Percentiles rank a stretch among this genome's conserved stretches.
These are phyloP conservation scores for Aspergillus haitiensis DNA, from an alignment of 495 filamentous ascomycete species.

Conservation along the genomic window DNA sequence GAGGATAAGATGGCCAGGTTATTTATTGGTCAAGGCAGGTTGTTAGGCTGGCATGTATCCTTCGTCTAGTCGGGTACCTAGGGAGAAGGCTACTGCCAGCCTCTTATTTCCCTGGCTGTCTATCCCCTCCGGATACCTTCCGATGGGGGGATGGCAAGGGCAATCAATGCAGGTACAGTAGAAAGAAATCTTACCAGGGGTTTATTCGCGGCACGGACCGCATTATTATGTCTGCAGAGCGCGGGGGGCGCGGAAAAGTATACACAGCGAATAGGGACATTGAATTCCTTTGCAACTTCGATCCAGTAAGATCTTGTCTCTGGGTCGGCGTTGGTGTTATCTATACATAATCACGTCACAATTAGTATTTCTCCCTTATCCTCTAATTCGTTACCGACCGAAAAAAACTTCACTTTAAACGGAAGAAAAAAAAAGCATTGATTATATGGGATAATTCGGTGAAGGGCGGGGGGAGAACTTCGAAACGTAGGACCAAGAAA, in stretches of 20 bases:
- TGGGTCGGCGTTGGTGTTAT: slow-evolving; percentile 87
- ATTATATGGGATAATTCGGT: background rate
- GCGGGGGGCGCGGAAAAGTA: slow-evolving; percentile 72
- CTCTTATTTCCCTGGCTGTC: background rate
- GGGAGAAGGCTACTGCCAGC: background rate
- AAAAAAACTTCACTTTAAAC: background rate
- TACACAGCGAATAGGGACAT: slow-evolving; percentile 79
- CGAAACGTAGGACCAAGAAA: background rate
- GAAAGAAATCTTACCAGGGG: slow-evolving; percentile 30
- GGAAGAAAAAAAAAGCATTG: background rate
- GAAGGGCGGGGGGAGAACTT: background rate
- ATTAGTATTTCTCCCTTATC: background rate
- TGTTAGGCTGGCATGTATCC: no score
- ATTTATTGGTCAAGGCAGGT: no score
- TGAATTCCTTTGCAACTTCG: slow-evolving; percentile 64
- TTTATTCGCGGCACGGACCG: slow-evolving; percentile 71
- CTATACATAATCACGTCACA: slow-evolving; percentile 40
- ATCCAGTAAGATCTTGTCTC: slow-evolving; percentile 76
- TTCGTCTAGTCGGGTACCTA: no score
- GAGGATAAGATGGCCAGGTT: no score
- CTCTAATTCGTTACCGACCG: background rate
- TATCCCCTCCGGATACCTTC: background rate
- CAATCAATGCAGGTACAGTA: slow-evolving; percentile 1
- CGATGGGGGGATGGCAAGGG: background rate
- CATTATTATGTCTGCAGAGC: slow-evolving; percentile 87